Evolutionary conservation across 768 basidiomycete genomes (phyloP).

Genomic region (Sarcomyxa edulis): DNA sequence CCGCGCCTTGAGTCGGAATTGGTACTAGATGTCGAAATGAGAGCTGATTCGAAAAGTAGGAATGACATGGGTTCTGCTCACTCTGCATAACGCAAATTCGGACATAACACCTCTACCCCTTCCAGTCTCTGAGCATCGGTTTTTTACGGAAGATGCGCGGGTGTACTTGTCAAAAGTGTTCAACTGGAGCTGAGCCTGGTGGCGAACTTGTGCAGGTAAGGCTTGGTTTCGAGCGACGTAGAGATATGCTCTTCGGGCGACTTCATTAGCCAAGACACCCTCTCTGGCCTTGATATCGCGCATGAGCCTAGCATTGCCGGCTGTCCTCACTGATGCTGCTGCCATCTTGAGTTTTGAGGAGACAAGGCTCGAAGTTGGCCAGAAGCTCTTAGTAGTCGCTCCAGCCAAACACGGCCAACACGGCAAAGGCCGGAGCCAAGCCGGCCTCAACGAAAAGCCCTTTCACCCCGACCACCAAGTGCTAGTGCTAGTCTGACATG

Average conservation of each 20-base stretch:
- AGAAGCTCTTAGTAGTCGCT: too few relatives aligned
- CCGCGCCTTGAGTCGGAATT: slow-evolving; percentile 85
- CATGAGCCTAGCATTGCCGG: slow-evolving; percentile 45
- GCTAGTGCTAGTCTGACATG: slow-evolving; percentile 1
- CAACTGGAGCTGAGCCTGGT: slow-evolving; percentile 90
- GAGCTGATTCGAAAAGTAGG: slow-evolving; percentile 9
- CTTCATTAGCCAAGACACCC: slow-evolving; percentile 69
- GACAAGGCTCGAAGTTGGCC: slow-evolving; percentile 1
- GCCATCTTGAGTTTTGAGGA: neutral
- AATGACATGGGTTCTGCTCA: slow-evolving; percentile 31
- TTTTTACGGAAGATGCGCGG: slow-evolving; percentile 84
- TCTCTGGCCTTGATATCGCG: slow-evolving; percentile 77
- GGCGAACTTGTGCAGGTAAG: slow-evolving; percentile 82
- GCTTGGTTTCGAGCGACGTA: slow-evolving; percentile 91
- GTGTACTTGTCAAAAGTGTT: slow-evolving; percentile 83
- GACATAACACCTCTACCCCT: slow-evolving; percentile 84
- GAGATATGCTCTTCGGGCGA: slow-evolving; percentile 84
- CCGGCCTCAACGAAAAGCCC: slow-evolving; percentile 5
- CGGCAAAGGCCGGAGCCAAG: slow-evolving; percentile 1
- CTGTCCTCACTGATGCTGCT: neutral
- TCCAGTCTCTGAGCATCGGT: slow-evolving; percentile 82
- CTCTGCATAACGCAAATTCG: slow-evolving; percentile 84
- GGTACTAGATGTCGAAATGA: slow-evolving; percentile 50
- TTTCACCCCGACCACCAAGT: neutral
- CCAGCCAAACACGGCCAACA: slow-evolving; percentile 1